Conservation (phyloP, 2,329 filamentous ascomycete genomes). For the Leptographium flavum region DNA sequence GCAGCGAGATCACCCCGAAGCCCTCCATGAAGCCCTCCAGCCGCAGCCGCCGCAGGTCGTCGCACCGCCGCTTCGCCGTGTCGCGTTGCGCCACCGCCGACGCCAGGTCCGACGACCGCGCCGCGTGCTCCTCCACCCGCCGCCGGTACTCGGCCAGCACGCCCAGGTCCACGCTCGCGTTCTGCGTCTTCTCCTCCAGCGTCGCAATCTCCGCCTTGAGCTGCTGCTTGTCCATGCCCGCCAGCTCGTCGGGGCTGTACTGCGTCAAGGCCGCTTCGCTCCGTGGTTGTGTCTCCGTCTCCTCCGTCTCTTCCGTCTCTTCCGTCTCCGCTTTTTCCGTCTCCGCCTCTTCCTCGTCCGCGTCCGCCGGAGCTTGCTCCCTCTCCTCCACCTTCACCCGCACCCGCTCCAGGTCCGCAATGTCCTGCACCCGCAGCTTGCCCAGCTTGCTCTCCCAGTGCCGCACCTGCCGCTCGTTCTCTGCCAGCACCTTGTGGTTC, state of each 20-base stretch:
- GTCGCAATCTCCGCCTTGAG: slow-evolving; percentile 48
- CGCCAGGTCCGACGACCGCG: slow-evolving; percentile 62
- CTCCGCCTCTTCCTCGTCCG: slow-evolving; percentile 7
- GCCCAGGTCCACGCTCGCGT: slow-evolving; percentile 72
- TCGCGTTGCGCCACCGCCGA: slow-evolving; percentile 67
- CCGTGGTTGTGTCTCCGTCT: slow-evolving; percentile 22
- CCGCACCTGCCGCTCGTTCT: slow-evolving; percentile 70
- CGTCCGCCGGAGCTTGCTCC: too few relatives aligned
- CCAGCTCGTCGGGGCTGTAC: slow-evolving; percentile 60
- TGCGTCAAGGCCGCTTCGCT: slow-evolving; percentile 44
- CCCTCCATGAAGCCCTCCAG: slow-evolving; percentile 98
- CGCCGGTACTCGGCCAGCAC: slow-evolving; percentile 39
- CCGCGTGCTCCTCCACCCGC: slow-evolving; percentile 24
- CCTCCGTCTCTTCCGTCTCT: slow-evolving; percentile 5
- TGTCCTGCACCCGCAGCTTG: slow-evolving; percentile 71
- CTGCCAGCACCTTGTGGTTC: slow-evolving; percentile 73
- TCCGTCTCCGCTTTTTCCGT: slow-evolving; percentile 6
- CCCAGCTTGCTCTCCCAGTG: slow-evolving; percentile 86
- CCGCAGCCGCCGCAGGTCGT: slow-evolving; percentile 78
- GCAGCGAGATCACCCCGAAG: slow-evolving; percentile 83
- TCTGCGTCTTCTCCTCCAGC: slow-evolving; percentile 60
- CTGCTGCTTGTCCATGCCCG: slow-evolving; percentile 47
- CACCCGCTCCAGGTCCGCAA: slow-evolving; percentile 47
- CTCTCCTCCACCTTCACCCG: slow-evolving; percentile 15
- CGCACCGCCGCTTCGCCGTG: slow-evolving; percentile 77